Evolutionary conservation across 73 alveolate genomes (phyloP).

Genomic region (Blepharisma japonicum): DNA sequence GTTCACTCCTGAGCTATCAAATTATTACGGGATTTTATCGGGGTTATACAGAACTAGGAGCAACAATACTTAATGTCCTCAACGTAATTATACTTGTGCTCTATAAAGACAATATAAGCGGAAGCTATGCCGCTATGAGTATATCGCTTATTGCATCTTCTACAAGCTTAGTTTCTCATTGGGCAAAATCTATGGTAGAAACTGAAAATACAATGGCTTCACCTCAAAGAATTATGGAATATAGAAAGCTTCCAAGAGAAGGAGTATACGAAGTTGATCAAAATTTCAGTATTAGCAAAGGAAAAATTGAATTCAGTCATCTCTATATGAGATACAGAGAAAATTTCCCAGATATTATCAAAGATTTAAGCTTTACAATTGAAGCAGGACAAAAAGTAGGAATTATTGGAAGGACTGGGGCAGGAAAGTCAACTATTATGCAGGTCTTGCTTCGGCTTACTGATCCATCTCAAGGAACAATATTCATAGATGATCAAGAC

Average conservation of each 20-base stretch:
- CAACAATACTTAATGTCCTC: neutral
- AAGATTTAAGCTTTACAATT: constrained; percentile 44
- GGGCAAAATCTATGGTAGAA: neutral
- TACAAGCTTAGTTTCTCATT: neutral
- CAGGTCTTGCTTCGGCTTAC: constrained; percentile 42
- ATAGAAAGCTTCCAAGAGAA: neutral
- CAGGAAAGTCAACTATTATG: constrained; percentile 66
- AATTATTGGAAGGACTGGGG: constrained; percentile 79
- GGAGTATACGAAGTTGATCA: neutral
- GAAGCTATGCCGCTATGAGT: constrained; percentile 1
- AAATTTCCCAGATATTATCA: constrained; percentile 54
- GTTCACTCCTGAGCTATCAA: neutral
- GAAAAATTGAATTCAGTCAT: constrained; percentile 54
- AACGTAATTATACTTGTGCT: neutral
- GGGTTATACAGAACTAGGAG: neutral
- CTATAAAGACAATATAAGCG: neutral
- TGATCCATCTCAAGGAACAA: constrained; percentile 52
- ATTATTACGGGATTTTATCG: neutral
- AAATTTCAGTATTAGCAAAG: constrained; percentile 61
- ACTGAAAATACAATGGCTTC: neutral
- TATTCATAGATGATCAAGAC: constrained; percentile 77
- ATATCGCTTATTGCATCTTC: constrained; percentile 1
- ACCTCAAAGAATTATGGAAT: neutral
- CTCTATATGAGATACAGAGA: constrained; percentile 59
- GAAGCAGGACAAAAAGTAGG: constrained; percentile 67